Evolutionary conservation across 805 yeast species (phyloP), one percentile per base, ranked within the genome.

Genomic region (Candida chilensis): DNA sequence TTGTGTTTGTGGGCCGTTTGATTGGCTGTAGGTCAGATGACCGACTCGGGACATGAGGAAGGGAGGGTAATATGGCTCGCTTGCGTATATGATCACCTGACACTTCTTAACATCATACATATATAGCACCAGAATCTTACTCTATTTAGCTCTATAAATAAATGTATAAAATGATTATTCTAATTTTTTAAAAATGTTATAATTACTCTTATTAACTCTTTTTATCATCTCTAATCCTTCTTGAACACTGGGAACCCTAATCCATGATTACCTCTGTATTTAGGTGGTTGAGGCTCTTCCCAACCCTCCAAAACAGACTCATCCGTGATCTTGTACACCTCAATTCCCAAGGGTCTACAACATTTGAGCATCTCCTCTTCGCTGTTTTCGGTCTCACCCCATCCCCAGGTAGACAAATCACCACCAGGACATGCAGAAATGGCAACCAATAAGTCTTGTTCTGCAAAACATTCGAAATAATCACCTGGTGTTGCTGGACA

Each of bases 391-490:
- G 54, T 65, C 24, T 55, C 64, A 32, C 67, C 65, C 47, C 73
- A 80, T 33, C 82, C 82, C 84, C 84, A 77, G 30, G 62, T 58
- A 17, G 78, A 70, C 35, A 76, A 54, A 48, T 76, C 83, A 17
- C 84, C 84, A 29, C 83, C 84, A 4, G 82, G 83, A 47, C 82
- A 77, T 6, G 82, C 76, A 32, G 74, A 66, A 28, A 77, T 64
- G 6, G 83, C 83, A 39, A 78, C 71, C 29, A 77, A 50, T 34
- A 76, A 50, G 42, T 77, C 83, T 28, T 69, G 71, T 42, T 77
- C 84, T 3, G 82, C 82, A 50, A 74, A 77, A 46, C 73, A 62
- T 48, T 77, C 83, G 41, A 77, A 74, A 47, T 71, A 74, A 42
- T 77, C 84, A 10, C 64, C 71, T 26, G 57, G 50, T 20, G 64